Evolutionary conservation across 2,329 filamentous ascomycete species (phyloP).

Genomic region (Colletotrichum navitas): DNA sequence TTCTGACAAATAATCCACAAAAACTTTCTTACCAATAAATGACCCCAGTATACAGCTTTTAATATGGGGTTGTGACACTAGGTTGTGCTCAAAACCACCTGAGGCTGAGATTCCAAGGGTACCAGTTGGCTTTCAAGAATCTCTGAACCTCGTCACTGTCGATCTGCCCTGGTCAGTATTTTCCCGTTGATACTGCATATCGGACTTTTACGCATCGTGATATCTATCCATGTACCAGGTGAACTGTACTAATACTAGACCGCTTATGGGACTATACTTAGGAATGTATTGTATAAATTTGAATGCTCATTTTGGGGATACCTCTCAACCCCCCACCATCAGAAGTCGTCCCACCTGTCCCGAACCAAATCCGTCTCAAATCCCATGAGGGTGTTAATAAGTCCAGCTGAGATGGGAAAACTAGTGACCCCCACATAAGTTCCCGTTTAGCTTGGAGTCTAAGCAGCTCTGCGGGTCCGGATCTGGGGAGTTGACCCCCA

Average conservation of each 20-base stretch:
- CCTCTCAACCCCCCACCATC: too few relatives aligned
- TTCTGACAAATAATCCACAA: too few relatives aligned
- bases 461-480: conserved; percentile 34
- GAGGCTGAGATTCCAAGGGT: neutral
- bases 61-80: neutral
- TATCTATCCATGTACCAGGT: too few relatives aligned
- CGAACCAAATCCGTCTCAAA: neutral
- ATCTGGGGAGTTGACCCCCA: conserved; percentile 31
- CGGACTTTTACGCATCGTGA: too few relatives aligned
- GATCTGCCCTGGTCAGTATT: neutral
- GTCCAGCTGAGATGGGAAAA: neutral
- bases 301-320: neutral
- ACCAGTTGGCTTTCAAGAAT: neutral
- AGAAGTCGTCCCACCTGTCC: neutral
- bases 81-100: neutral
- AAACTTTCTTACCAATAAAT: neutral
- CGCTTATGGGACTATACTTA: too few relatives aligned
- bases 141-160: neutral
- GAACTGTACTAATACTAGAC: too few relatives aligned
- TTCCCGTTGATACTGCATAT: neutral
- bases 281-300: too few relatives aligned
- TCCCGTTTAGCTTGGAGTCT: conserved; percentile 1
- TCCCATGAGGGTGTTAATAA: neutral
- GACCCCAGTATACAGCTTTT: accelerated
- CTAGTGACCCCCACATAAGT: conserved; percentile 31